Evolutionary conservation across 768 basidiomycete genomes (phyloP).

Genomic region (Pulveroboletus sp.): DNA sequence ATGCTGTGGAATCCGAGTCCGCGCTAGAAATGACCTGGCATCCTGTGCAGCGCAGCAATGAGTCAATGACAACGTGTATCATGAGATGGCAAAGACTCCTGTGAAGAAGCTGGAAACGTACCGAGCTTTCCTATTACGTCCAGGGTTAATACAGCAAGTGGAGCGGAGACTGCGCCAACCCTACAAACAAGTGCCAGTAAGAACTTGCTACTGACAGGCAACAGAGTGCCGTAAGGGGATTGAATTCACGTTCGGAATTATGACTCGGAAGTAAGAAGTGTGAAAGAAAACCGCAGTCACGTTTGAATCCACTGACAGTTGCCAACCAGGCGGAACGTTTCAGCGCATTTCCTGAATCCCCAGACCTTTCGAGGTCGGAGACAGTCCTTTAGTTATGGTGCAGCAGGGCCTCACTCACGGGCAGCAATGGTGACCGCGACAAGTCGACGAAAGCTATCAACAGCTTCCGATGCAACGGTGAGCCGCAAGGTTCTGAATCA

Average conservation of each 20-base stretch:
- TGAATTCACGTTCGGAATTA: not conserved
- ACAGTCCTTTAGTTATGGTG: too few species aligned
- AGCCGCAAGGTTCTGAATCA: too few species aligned
- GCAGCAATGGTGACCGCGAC: too few species aligned
- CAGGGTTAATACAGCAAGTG: not conserved
- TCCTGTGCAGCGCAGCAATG: slow-evolving; percentile 2
- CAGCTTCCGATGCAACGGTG: too few species aligned
- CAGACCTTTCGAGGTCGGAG: too few species aligned
- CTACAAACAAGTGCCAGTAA: not conserved
- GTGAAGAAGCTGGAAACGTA: not conserved
- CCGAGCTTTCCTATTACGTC: not conserved
- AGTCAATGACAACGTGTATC: slow-evolving; percentile 1
- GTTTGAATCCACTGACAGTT: not conserved
- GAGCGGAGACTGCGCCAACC: not conserved
- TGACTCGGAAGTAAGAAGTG: not conserved
- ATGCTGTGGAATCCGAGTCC: not conserved
- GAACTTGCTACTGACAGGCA: too few species aligned
- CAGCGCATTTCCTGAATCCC: too few species aligned
- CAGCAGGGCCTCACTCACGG: too few species aligned
- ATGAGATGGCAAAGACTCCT: too few species aligned
- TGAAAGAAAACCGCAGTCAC: not conserved
- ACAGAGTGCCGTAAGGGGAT: not conserved
- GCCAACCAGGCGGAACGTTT: not conserved
- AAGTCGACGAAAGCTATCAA: too few species aligned
- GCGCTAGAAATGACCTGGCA: not conserved